Percentiles rank a stretch among this genome's conserved stretches.
Evolutionary conservation across 495 filamentous ascomycete genomes (phyloP).

Genomic region (Penicillium samsonianum): DNA sequence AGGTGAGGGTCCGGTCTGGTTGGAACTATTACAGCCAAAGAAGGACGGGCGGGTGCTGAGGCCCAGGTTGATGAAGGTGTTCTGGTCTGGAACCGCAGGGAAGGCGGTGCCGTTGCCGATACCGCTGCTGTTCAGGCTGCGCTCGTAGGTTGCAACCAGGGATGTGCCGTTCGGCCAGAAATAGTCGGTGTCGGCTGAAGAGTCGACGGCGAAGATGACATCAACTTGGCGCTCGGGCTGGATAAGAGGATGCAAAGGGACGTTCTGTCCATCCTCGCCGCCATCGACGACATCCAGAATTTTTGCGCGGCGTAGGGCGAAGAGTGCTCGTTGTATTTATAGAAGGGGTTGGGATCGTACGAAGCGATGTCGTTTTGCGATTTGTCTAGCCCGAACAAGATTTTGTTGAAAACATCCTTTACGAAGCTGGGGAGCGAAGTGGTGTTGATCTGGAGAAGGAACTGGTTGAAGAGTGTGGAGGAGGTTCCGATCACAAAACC

Average conservation of each 20-base stretch:
- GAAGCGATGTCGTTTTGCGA: conserved; percentile 76
- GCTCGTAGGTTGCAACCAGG: conserved; percentile 80
- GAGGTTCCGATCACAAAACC: conserved; percentile 90
- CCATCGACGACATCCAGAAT: conserved; percentile 83
- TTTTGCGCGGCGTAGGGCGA: conserved; percentile 58
- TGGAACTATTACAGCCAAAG: conserved; percentile 82
- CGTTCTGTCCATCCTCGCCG: conserved; percentile 83
- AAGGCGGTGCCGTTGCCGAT: conserved; percentile 83
- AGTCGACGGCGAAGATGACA: conserved; percentile 90
- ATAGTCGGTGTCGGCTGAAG: conserved; percentile 72
- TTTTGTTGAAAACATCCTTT: conserved; percentile 49
- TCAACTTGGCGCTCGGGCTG: conserved; percentile 78
- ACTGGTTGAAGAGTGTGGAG: conserved; percentile 84
- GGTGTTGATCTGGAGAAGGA: conserved; percentile 60
- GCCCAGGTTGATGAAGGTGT: conserved; percentile 85
- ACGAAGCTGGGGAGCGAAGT: conserved; percentile 56
- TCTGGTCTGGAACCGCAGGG: conserved; percentile 75
- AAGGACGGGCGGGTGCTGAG: conserved; percentile 86
- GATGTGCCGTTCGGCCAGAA: conserved; percentile 88
- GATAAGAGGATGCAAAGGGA: conserved; percentile 83
- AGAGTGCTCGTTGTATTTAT: conserved; percentile 60
- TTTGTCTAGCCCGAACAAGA: conserved; percentile 57
- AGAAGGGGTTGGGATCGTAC: conserved; percentile 86
- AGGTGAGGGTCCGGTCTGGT: conserved; percentile 57
- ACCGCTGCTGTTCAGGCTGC: conserved; percentile 53